A percentile compares a stretch with the other conserved stretches of the same genome.
Conservation (phyloP, 345 rosid genomes). For the Alliaria petiolata region DNA sequence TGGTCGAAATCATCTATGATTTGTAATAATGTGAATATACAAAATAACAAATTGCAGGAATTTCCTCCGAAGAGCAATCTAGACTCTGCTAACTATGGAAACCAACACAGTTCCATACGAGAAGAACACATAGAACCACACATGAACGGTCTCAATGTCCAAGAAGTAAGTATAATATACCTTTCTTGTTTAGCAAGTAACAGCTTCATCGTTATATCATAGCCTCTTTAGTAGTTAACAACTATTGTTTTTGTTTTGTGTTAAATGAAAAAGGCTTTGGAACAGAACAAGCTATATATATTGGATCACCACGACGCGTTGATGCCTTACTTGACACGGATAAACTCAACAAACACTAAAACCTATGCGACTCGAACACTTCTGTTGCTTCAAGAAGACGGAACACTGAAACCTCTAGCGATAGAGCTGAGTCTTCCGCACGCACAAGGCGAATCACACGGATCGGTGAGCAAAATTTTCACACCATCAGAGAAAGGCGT, state of each 20-base stretch:
- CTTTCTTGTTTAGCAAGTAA: constrained; percentile 4
- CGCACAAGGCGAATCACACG: constrained; percentile 65
- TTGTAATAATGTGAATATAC: background rate
- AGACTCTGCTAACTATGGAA: constrained; percentile 52
- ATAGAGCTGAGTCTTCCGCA: constrained; percentile 90
- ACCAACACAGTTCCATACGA: constrained; percentile 58
- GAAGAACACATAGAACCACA: constrained; percentile 45
- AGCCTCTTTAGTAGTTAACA: background rate
- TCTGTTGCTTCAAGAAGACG: constrained; percentile 62
- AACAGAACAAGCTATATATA: constrained; percentile 56
- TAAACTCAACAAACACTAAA: constrained; percentile 78
- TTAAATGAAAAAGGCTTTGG: constrained; percentile 47
- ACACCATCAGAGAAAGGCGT: constrained; percentile 61
- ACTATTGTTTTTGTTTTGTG: background rate
- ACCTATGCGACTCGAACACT: constrained; percentile 79
- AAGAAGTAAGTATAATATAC: constrained; percentile 37
- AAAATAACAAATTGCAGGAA: constrained; percentile 42
- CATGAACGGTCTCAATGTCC: constrained; percentile 64
- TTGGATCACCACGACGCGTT: constrained; percentile 78
- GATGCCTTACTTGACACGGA: constrained; percentile 62
- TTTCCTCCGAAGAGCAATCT: constrained; percentile 77
- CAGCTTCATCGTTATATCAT: background rate
- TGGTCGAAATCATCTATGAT: background rate
- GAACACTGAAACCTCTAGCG: constrained; percentile 70
- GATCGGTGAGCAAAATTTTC: constrained; percentile 69